These are phyloP conservation scores for Leishmania aethiopica DNA, from an alignment of 208 protist genomes.

Conservation along the genomic window DNA sequence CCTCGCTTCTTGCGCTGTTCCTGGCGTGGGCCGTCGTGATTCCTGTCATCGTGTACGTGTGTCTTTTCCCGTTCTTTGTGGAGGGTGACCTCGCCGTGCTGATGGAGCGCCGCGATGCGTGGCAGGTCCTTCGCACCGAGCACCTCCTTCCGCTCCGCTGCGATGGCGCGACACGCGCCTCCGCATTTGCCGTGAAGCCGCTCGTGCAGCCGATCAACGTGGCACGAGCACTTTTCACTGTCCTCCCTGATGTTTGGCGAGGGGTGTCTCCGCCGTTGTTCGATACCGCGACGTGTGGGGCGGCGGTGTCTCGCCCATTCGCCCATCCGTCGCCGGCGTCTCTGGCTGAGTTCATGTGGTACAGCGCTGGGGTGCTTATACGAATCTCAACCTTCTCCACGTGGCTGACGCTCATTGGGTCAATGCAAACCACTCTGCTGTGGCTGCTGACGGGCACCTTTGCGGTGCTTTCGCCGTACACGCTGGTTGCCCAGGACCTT, in stretches of 20 bases:
- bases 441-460: conserved; percentile 23
- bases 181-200: not conserved
- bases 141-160: conserved; percentile 21
- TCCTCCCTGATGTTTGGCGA: conserved; percentile 12
- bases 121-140: conserved; percentile 19
- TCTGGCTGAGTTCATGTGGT: conserved; percentile 10
- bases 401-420: conserved; percentile 21
- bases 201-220: conserved; percentile 30
- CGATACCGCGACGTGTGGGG: conserved; percentile 17
- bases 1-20: conserved; percentile 10
- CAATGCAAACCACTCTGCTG: conserved; percentile 14
- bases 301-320: not conserved
- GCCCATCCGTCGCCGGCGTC: not conserved
- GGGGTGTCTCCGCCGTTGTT: conserved; percentile 10
- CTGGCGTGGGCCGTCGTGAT: conserved; percentile 16
- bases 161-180: not conserved
- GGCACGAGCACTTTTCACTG: conserved; percentile 15
- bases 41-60: conserved; percentile 18
- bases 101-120: conserved; percentile 19
- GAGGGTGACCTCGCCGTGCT: conserved; percentile 20
- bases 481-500: not conserved
- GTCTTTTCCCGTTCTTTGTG: conserved; percentile 26
- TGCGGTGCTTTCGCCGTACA: conserved; percentile 16
- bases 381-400: conserved; percentile 23
- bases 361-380: conserved; percentile 12